Evolutionary conservation across 2,329 filamentous ascomycete species (phyloP).

Genomic region (Lachnellula cervina): DNA sequence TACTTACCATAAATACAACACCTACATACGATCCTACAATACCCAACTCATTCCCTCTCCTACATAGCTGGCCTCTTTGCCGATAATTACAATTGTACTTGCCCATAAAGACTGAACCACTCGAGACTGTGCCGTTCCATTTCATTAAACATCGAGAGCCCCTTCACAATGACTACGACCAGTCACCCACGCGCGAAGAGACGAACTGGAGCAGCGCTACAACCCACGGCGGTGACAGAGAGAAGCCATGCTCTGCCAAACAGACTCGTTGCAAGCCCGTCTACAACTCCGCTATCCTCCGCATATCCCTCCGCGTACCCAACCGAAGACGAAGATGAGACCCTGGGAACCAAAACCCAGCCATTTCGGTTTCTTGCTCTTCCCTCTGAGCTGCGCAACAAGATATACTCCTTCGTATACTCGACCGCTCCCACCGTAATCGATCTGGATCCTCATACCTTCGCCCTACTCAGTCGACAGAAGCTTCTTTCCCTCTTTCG

Average conservation of each 20-base stretch:
- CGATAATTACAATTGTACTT: constrained; percentile 14
- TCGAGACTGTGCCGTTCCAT: background rate
- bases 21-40: background rate
- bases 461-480: constrained; percentile 54
- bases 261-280: constrained; percentile 3
- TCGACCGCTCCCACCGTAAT: constrained; percentile 47
- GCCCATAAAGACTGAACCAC: too few relatives aligned
- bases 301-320: constrained; percentile 26
- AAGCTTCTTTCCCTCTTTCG: constrained; percentile 52
- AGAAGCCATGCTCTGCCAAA: background rate
- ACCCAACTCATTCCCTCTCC: background rate
- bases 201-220: background rate
- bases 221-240: background rate
- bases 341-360: constrained; percentile 8
- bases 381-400: constrained; percentile 64
- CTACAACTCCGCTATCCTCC: constrained; percentile 18
- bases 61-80: constrained; percentile 10
- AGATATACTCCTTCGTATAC: constrained; percentile 63
- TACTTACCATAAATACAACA: background rate
- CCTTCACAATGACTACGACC: background rate
- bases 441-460: constrained; percentile 64
- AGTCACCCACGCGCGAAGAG: background rate
- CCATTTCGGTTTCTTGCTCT: constrained; percentile 63
- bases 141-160: background rate
- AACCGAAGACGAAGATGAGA: constrained; percentile 11